phyloP scores from a whole-genome alignment of 1,284 basidiomycete species.

The Mrakiaceae sp. region DNA sequence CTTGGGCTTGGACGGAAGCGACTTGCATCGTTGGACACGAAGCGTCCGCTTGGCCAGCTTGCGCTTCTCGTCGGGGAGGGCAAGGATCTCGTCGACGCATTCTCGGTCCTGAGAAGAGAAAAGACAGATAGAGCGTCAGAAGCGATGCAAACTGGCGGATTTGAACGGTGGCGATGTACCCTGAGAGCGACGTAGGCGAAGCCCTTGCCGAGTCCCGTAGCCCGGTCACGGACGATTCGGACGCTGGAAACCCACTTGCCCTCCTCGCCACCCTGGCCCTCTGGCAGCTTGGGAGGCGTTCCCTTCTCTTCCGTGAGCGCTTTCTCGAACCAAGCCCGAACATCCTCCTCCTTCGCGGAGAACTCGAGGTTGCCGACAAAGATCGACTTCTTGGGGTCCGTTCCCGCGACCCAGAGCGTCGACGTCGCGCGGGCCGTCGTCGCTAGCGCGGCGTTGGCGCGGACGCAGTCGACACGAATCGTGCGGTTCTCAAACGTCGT shows the following conservation, averaged over 20 bases:
- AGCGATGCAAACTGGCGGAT: background rate
- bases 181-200: slow-evolving; percentile 87
- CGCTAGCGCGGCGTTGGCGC: slow-evolving; percentile 28
- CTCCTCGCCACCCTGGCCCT: slow-evolving; percentile 21
- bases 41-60: slow-evolving; percentile 82
- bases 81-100: slow-evolving; percentile 79
- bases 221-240: slow-evolving; percentile 77
- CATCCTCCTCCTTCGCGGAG: slow-evolving; percentile 77
- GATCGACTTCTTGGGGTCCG: slow-evolving; percentile 67
- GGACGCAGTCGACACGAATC: slow-evolving; percentile 59
- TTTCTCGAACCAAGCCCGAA: slow-evolving; percentile 76
- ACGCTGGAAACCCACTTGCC: slow-evolving; percentile 67
- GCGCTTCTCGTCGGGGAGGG: slow-evolving; percentile 58
- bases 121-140: slow-evolving; percentile 1
- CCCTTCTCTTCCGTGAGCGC: slow-evolving; percentile 66
- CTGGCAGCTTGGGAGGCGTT: slow-evolving; percentile 25
- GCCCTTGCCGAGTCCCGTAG: slow-evolving; percentile 93
- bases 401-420: slow-evolving; percentile 30
- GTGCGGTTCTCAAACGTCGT: slow-evolving; percentile 61
- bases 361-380: slow-evolving; percentile 94
- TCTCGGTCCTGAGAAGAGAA: slow-evolving; percentile 53
- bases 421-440: slow-evolving; percentile 28
- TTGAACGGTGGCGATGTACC: slow-evolving; percentile 41
- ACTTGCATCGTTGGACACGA: slow-evolving; percentile 75
- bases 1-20: slow-evolving; percentile 28